Base-by-base conservation (phyloP, 192 early-diverging fungal genomes). In the Linnemannia zychae region DNA sequence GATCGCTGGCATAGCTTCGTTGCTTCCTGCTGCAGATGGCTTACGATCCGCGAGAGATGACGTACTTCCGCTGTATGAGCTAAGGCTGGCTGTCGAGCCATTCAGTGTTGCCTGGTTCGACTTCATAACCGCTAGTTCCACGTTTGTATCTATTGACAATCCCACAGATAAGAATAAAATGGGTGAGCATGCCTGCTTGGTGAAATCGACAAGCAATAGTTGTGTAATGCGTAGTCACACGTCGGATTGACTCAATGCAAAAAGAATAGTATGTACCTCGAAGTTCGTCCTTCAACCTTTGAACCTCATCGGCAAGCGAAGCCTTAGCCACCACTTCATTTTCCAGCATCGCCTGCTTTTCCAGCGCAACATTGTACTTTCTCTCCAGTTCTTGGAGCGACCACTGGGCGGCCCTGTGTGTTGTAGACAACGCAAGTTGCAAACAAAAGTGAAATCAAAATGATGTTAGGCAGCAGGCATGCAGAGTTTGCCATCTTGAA, bases 251-350 rank as follows among this genome's bases (percentile, higher is more conserved):
- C 12, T 24, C 36, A 34, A 67, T 15, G 18, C 33, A 0, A 22
- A 36, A 17, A 4, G 40, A 44, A 44, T 44, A 9, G 28, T 63
- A 15, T 63, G 7, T 89, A 92, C 90, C 91, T 82, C 88, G 81
- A 7, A 96, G 91, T 87, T 96, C 94, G 67, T 96, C 95, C 79
- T 94, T 94, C 17, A 96, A 84, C 78, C 94, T 86, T 86, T 95
- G 95, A 17, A 94, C 93, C 86, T 96, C 93, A 46, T 94, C 94
- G 3, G 90, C 88, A 37, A 96, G 80, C 46, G 91, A 84, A 82
- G 93, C 92, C 86, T 95, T 96, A 28, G 90, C 85, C 60, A 92
- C 84, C 20, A 94, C 89, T 76, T 96, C 95, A 68, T 90, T 89
- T 78, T 92, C 89, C 67, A 96, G 87, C 72, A 93, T 90, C 33